Percentiles rank a stretch among this genome's conserved stretches.
Conservation (phyloP, 108 stramenopile species). For the Stephanodiscus triporus region DNA sequence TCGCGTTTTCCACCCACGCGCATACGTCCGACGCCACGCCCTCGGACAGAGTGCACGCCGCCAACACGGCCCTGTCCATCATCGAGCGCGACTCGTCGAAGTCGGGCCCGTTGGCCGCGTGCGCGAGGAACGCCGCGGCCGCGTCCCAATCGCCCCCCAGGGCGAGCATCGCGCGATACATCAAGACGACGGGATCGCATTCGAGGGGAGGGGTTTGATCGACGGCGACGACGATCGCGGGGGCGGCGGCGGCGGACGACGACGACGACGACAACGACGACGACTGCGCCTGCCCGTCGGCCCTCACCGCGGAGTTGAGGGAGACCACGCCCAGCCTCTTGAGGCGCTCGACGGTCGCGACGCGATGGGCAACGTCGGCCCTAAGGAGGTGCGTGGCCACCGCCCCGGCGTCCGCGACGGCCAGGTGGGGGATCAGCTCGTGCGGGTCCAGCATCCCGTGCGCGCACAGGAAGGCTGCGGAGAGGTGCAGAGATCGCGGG, state of each 20-base stretch:
- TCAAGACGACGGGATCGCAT: constrained; percentile 40
- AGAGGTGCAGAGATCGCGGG: constrained; percentile 32
- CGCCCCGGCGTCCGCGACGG: neutral
- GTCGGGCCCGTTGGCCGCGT: constrained; percentile 17
- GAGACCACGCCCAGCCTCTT: constrained; percentile 51
- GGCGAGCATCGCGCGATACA: constrained; percentile 37
- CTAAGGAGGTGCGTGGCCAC: constrained; percentile 19
- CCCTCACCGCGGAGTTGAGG: constrained; percentile 27
- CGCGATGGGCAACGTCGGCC: constrained; percentile 37
- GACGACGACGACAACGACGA: too few species aligned
- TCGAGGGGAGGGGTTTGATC: neutral
- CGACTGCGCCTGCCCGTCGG: constrained; percentile 7
- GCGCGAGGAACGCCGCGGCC: constrained; percentile 35
- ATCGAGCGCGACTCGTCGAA: constrained; percentile 25
- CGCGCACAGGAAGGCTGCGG: constrained; percentile 55
- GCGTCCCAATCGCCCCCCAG: constrained; percentile 32
- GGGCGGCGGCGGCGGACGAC: neutral
- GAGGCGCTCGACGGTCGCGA: constrained; percentile 27
- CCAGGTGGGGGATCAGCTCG: constrained; percentile 36
- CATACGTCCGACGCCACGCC: constrained; percentile 32
- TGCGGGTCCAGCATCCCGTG: constrained; percentile 58
- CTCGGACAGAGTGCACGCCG: constrained; percentile 42
- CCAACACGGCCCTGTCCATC: constrained; percentile 32
- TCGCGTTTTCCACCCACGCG: constrained; percentile 29
- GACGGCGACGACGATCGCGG: neutral